phyloP scores from a whole-genome alignment of 345 rosid species.

The Salix viminalis region DNA sequence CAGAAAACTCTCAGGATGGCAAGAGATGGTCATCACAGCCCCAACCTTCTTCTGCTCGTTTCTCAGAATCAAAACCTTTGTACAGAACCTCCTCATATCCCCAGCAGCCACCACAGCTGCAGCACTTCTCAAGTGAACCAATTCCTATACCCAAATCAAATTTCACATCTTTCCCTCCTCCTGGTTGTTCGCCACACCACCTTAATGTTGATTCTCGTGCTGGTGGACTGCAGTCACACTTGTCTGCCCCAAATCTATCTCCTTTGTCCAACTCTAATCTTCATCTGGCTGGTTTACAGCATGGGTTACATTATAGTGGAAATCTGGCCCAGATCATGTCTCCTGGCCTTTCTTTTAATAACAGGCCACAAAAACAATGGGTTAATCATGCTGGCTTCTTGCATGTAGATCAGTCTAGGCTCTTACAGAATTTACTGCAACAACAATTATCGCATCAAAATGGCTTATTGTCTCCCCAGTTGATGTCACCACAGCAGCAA shows the following conservation, averaged over 20 bases:
- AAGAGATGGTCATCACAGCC: constrained; percentile 86
- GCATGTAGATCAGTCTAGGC: constrained; percentile 61
- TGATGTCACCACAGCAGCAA: constrained; percentile 54
- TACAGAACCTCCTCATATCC: constrained; percentile 92
- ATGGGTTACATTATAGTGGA: constrained; percentile 57
- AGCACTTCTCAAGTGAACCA: constrained; percentile 67
- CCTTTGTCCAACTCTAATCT: constrained; percentile 55
- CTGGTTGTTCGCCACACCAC: constrained; percentile 61
- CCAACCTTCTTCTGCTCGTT: constrained; percentile 42
- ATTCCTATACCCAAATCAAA: constrained; percentile 55
- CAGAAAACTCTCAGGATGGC: constrained; percentile 54
- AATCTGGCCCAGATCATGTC: constrained; percentile 57
- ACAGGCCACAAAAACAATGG: constrained; percentile 71
- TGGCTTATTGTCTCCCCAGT: constrained; percentile 56
- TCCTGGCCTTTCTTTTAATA: constrained; percentile 67
- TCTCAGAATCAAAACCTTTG: constrained; percentile 57
- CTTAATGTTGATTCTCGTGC: constrained; percentile 47
- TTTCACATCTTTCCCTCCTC: constrained; percentile 80
- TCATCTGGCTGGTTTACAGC: constrained; percentile 57
- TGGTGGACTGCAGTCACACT: constrained; percentile 51
- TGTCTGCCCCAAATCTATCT: constrained; percentile 54
- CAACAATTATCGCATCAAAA: constrained; percentile 64
- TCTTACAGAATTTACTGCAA: constrained; percentile 60
- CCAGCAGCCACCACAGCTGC: constrained; percentile 56
- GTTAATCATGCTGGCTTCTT: constrained; percentile 62